Base-by-base conservation (phyloP, 179 eudicot genomes). In the Corrigiola litoralis region DNA sequence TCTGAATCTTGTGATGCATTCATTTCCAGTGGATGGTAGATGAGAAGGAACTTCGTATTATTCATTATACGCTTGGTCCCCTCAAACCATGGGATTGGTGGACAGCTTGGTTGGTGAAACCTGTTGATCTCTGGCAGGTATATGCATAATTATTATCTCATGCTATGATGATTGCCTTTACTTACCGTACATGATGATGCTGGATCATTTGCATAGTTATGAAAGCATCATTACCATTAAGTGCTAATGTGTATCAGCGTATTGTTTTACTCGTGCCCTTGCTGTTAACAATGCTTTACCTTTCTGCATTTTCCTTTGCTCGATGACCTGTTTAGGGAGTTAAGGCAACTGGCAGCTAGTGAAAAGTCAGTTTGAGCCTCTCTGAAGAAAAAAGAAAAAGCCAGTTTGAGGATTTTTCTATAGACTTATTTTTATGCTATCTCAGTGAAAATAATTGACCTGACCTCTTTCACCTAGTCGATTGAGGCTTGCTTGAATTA, bases 81-180 rank as follows among this genome's bases (percentile, higher is more conserved):
- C 87, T 94, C 47, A 94, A 94, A 69, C 99, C 99, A 63, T 94
- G 99, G 99, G 99, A 94, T 77, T 94, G 99, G 99, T 94, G 97
- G 97, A 90, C 97, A 52, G 84, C 96, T 48, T 94, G 99, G 99
- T 88, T 94, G 69, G 79, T 94, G 67, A 94, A 90, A 56, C 99
- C 99, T 61, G 99, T 94, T 64, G 99, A 94, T 72, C 85, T 82
- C 59, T 94, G 99, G 99, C 99, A 90, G 99, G 99, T 94, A 82
- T 27, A 25, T 67, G 21, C 66, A 21, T 32, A 16, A 31, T 58
- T 27, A 29, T 33, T 50, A 25, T 29, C 25, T 44, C 16, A 4
- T 58, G 24, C 44, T 40, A 18, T 44, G 67, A n/a, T n/a, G 9
- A 37, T 27, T 17, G 9, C 18, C 40, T 9, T 27, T 61, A 3